A percentile compares a stretch with the other conserved stretches of the same genome.
These are phyloP conservation scores for Penicillium sp. DNA, from an alignment of 2,329 filamentous ascomycete species.

Conservation along the genomic window DNA sequence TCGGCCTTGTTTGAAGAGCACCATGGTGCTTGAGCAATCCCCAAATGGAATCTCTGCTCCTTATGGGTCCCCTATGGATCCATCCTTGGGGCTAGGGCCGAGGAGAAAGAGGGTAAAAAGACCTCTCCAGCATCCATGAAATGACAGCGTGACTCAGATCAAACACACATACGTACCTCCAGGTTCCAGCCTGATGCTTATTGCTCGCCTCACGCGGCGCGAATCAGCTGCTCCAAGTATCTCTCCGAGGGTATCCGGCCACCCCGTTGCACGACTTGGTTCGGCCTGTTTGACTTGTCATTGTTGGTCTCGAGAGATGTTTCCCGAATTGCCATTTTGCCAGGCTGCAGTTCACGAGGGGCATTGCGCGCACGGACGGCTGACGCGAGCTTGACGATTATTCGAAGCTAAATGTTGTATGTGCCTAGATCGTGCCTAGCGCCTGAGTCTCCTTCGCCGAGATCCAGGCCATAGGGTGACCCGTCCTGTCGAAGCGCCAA, in stretches of 20 bases:
- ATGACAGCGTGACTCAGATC: slow-evolving; percentile 17
- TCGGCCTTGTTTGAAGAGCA: slow-evolving; percentile 17
- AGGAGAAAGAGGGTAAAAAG: slow-evolving; percentile 3
- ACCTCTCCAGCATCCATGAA: not conserved
- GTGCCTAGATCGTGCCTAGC: slow-evolving; percentile 33
- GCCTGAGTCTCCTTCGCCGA: slow-evolving; percentile 13
- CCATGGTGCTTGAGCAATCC: slow-evolving; percentile 14
- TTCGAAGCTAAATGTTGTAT: slow-evolving; percentile 21
- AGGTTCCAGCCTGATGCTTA: slow-evolving; percentile 10
- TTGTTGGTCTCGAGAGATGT: slow-evolving; percentile 21
- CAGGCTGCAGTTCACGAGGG: slow-evolving; percentile 23
- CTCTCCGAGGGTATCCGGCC: slow-evolving; percentile 25
- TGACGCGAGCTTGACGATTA: slow-evolving; percentile 27
- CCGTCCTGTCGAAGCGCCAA: slow-evolving; percentile 18
- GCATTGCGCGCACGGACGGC: slow-evolving; percentile 26
- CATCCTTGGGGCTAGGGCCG: slow-evolving; percentile 1
- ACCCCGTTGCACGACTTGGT: slow-evolving; percentile 5
- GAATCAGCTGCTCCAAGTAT: slow-evolving; percentile 16
- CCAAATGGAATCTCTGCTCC: not conserved
- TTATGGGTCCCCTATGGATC: slow-evolving; percentile 1
- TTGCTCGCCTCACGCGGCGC: slow-evolving; percentile 18
- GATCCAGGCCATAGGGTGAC: slow-evolving; percentile 7
- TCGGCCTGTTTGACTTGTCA: not conserved
- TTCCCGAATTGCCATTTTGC: slow-evolving; percentile 22
- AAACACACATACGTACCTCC: slow-evolving; percentile 11